A percentile compares a stretch with the other conserved stretches of the same genome.
These are phyloP conservation scores for Pythium biforme DNA, from an alignment of 352 stramenopile species.

Conservation along the genomic window DNA sequence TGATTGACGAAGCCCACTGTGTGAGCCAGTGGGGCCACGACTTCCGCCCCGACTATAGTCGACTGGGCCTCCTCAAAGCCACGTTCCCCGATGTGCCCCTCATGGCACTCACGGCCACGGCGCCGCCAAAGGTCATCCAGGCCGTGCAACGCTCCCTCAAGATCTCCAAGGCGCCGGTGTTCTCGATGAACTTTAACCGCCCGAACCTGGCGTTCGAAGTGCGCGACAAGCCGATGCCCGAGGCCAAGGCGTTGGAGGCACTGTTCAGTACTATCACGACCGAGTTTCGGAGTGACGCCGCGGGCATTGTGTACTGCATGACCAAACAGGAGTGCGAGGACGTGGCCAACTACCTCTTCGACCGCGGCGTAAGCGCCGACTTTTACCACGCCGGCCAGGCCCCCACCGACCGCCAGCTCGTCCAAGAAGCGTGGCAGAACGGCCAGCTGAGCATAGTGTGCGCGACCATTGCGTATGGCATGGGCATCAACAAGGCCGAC, in stretches of 20 bases:
- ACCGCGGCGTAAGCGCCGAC: conserved; percentile 81
- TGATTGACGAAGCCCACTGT: conserved; percentile 94
- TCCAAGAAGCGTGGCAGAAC: conserved; percentile 75
- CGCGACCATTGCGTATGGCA: conserved; percentile 94
- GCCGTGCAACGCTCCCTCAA: conserved; percentile 74
- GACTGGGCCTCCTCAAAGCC: conserved; percentile 89
- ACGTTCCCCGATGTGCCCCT: conserved; percentile 91
- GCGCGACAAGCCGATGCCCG: conserved; percentile 52
- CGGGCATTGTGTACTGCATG: conserved; percentile 95
- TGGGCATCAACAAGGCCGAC: conserved; percentile 96
- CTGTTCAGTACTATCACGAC: conserved; percentile 53
- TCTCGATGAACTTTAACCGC: conserved; percentile 92
- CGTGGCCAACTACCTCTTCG: conserved; percentile 88
- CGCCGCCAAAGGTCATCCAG: conserved; percentile 82
- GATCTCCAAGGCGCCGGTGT: conserved; percentile 80
- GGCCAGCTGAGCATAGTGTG: conserved; percentile 90
- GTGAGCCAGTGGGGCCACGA: conserved; percentile 90
- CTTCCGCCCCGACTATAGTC: conserved; percentile 91
- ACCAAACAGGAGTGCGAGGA: conserved; percentile 92
- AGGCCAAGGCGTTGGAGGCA: conserved; percentile 50
- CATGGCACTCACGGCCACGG: conserved; percentile 92
- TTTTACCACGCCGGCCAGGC: conserved; percentile 92
- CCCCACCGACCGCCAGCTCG: conserved; percentile 73
- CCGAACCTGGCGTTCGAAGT: conserved; percentile 93
- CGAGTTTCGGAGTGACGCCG: conserved; percentile 42